These are phyloP conservation scores for Nannochloris sp. DNA, from an alignment of 139 green algal genomes.

Conservation along the genomic window DNA sequence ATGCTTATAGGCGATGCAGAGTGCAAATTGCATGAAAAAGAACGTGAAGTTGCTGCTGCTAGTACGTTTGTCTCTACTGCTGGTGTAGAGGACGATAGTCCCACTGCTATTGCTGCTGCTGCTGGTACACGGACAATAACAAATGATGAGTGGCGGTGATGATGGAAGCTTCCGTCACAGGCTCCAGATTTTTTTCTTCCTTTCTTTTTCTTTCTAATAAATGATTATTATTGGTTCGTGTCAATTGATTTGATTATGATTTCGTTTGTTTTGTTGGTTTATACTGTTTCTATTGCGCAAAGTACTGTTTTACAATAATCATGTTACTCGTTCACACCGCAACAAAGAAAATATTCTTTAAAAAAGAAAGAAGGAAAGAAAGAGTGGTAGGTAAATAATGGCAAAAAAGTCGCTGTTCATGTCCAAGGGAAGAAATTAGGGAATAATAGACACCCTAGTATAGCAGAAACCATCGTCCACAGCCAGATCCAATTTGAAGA, in stretches of 20 bases:
- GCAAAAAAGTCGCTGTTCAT: slow-evolving; percentile 17
- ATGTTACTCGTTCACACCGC: too few relatives aligned
- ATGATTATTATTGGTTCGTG: neutral
- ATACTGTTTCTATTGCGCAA: neutral
- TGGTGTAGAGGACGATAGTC: too few relatives aligned
- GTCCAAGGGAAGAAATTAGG: slow-evolving; percentile 76
- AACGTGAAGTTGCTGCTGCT: too few relatives aligned
- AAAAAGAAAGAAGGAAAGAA: neutral
- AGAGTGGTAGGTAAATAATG: too few relatives aligned
- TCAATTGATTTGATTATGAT: neutral
- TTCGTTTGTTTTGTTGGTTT: neutral
- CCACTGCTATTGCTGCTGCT: too few relatives aligned
- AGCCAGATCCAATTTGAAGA: slow-evolving; percentile 29
- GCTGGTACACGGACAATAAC: too few relatives aligned
- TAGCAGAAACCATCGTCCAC: slow-evolving; percentile 49
- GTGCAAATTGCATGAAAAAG: too few relatives aligned
- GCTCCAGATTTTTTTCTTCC: neutral
- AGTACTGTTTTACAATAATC: neutral
- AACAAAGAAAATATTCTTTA: neutral
- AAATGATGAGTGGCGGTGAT: too few relatives aligned
- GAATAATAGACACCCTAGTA: slow-evolving; percentile 56
- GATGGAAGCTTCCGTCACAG: too few relatives aligned
- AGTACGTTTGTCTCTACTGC: too few relatives aligned
- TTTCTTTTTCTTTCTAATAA: neutral
- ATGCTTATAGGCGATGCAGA: neutral